These are phyloP conservation scores for Ophiostoma pallidulum DNA, from an alignment of 2,329 filamentous ascomycete species.

Conservation along the genomic window DNA sequence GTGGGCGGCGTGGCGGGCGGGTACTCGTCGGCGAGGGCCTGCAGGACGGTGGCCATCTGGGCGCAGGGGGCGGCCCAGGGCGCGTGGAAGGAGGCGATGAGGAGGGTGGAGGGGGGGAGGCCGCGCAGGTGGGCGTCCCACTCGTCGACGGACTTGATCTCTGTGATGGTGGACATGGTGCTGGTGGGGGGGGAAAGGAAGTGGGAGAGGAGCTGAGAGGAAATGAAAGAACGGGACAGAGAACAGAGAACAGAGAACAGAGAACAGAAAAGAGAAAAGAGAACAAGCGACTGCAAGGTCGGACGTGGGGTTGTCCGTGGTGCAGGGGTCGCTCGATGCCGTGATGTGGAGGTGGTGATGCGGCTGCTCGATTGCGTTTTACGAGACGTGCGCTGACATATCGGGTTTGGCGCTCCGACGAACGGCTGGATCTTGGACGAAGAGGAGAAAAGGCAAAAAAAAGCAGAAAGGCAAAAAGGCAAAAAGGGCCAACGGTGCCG, in stretches of 20 bases:
- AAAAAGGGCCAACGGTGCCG: not conserved
- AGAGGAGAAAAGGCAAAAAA: not conserved
- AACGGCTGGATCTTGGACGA: slow-evolving; percentile 5
- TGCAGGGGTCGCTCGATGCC: not conserved
- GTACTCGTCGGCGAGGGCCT: slow-evolving; percentile 79
- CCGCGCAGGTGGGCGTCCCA: slow-evolving; percentile 62
- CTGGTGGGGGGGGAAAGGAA: not conserved
- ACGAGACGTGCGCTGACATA: slow-evolving; percentile 11
- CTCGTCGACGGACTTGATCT: slow-evolving; percentile 63
- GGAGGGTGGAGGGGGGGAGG: slow-evolving; percentile 59
- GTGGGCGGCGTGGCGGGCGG: slow-evolving; percentile 39
- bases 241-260: not conserved
- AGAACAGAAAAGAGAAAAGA: not conserved
- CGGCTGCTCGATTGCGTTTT: not conserved
- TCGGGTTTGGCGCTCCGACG: slow-evolving; percentile 13
- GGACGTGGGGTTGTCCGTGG: too few species aligned
- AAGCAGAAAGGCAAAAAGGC: slow-evolving; percentile 1
- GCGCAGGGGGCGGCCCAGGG: slow-evolving; percentile 94
- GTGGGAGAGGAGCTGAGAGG: too few species aligned
- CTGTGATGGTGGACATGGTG: slow-evolving; percentile 65
- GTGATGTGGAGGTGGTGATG: not conserved
- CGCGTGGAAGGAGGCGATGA: slow-evolving; percentile 89
- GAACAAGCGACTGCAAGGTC: not conserved
- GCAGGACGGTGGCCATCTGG: slow-evolving; percentile 83
- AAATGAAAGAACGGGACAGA: not conserved